phyloP scores from a whole-genome alignment of 768 basidiomycete species.

The Podaxis mareebaensis region DNA sequence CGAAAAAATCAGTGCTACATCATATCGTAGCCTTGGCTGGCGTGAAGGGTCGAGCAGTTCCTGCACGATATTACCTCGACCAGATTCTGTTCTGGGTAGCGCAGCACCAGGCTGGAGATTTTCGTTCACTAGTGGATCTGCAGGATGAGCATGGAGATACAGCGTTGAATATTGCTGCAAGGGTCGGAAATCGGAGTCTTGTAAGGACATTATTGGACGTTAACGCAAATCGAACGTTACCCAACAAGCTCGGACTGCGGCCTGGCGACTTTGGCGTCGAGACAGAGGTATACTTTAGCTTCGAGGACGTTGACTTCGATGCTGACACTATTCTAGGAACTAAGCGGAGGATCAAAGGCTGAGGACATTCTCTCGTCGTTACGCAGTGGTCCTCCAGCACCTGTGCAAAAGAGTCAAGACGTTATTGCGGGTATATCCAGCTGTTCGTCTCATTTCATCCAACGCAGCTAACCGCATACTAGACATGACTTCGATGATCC shows the following conservation, averaged over 20 bases:
- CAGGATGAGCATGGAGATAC: constrained; percentile 97
- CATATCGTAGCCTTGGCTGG: constrained; percentile 91
- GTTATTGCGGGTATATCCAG: constrained; percentile 65
- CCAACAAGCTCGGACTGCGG: constrained; percentile 91
- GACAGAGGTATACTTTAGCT: constrained; percentile 61
- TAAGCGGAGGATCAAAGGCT: constrained; percentile 66
- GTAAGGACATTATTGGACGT: constrained; percentile 88
- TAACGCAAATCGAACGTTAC: constrained; percentile 84
- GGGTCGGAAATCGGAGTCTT: constrained; percentile 87
- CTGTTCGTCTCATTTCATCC: not conserved
- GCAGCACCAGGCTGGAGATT: constrained; percentile 72
- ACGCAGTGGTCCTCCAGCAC: constrained; percentile 71
- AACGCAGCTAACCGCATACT: constrained; percentile 4
- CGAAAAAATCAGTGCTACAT: constrained; percentile 84
- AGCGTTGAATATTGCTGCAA: constrained; percentile 90
- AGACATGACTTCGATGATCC: constrained; percentile 89
- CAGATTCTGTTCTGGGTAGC: constrained; percentile 87
- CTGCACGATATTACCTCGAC: constrained; percentile 91
- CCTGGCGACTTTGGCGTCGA: constrained; percentile 96
- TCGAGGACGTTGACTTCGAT: not conserved
- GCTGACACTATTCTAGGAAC: constrained; percentile 45
- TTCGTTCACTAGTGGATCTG: constrained; percentile 80
- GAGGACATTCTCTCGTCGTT: constrained; percentile 81
- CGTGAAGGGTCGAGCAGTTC: constrained; percentile 80
- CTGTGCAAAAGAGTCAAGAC: constrained; percentile 87